Evolutionary conservation across 2,329 filamentous ascomycete species (phyloP).

Genomic region (Tolypocladium cylindrosporum): DNA sequence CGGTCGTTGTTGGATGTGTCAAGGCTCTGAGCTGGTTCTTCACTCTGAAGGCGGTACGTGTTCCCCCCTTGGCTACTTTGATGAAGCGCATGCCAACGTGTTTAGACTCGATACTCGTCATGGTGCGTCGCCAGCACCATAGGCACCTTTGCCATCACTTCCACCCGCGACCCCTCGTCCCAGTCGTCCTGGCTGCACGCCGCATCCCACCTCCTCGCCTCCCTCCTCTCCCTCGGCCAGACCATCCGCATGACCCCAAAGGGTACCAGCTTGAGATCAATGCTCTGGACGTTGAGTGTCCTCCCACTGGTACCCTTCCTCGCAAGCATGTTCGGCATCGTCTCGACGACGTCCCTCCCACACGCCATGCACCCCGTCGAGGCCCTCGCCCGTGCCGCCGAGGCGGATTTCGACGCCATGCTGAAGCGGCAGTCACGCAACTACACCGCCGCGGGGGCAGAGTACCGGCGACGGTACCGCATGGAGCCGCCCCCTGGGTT

Average conservation of each 20-base stretch:
- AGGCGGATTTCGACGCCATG: constrained; percentile 17
- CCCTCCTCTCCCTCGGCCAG: constrained; percentile 21
- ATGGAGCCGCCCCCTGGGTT: constrained; percentile 36
- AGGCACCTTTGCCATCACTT: constrained; percentile 21
- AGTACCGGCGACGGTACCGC: constrained; percentile 33
- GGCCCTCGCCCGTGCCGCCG: constrained; percentile 16
- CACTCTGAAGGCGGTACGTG: constrained; percentile 16
- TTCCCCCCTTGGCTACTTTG: background rate
- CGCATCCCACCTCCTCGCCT: constrained; percentile 14
- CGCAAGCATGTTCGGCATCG: constrained; percentile 15
- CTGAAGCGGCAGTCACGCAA: constrained; percentile 26
- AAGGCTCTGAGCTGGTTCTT: constrained; percentile 27
- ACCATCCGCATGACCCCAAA: constrained; percentile 18
- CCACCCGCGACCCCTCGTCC: constrained; percentile 15
- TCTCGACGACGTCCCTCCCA: background rate
- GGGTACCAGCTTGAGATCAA: constrained; percentile 12
- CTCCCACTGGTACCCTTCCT: constrained; percentile 21
- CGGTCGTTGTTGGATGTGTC: constrained; percentile 12
- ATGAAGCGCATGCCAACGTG: background rate
- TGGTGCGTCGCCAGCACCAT: constrained; percentile 19
- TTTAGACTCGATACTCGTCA: constrained; percentile 19
- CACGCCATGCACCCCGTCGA: constrained; percentile 25
- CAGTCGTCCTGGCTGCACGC: constrained; percentile 16
- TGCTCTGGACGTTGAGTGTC: constrained; percentile 20
- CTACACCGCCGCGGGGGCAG: constrained; percentile 21